Evolutionary conservation across 176 grass and related monocot species (phyloP).

Genomic region (Melocanna baccifera): DNA sequence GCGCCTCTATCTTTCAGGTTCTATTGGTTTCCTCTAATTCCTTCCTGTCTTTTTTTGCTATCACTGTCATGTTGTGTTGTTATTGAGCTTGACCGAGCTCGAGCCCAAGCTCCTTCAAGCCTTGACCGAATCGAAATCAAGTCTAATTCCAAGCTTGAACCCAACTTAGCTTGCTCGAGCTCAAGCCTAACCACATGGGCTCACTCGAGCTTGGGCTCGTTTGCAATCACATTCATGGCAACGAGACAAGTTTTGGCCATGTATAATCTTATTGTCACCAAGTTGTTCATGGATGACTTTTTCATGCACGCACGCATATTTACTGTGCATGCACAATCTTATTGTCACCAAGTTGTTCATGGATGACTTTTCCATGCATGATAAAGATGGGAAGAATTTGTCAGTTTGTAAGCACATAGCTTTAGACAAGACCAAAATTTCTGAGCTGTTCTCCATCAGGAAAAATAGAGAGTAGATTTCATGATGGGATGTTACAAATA

Average conservation of each 20-base stretch:
- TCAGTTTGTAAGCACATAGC: slow-evolving; percentile 17
- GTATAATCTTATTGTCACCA: slow-evolving; percentile 20
- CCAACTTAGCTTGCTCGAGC: no score
- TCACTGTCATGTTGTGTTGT: no score
- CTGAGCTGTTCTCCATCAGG: slow-evolving; percentile 13
- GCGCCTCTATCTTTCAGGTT: no score
- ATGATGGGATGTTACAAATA: slow-evolving; percentile 17
- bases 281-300: not conserved
- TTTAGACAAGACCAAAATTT: slow-evolving; percentile 16
- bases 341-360: not conserved
- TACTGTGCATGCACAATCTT: slow-evolving; percentile 2
- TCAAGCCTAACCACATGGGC: no score
- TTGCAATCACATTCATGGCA: not conserved
- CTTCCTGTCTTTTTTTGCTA: no score
- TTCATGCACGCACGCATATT: no score
- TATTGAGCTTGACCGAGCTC: no score
- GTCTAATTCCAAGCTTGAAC: no score
- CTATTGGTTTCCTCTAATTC: no score
- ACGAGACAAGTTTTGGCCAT: slow-evolving; percentile 12
- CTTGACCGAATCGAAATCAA: no score
- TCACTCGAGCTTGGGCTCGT: no score
- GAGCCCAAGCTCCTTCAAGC: no score
- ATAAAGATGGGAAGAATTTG: slow-evolving; percentile 12
- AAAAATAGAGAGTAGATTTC: not conserved
- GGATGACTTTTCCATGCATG: not conserved